Evolutionary conservation across 2,329 filamentous ascomycete genomes (phyloP).

Genomic region (Alternaria rosae): DNA sequence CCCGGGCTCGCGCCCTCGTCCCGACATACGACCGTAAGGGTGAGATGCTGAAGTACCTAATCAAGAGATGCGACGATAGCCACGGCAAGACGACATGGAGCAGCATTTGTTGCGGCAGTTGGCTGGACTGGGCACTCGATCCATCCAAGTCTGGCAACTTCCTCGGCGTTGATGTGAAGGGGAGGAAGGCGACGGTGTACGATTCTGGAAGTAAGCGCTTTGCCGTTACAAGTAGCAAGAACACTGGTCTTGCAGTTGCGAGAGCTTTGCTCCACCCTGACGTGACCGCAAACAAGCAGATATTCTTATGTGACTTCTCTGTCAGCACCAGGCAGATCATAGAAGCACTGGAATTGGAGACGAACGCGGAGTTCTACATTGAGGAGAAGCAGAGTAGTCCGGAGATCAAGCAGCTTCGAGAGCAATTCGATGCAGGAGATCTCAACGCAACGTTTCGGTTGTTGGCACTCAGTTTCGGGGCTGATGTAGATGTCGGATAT

Average conservation of each 20-base stretch:
- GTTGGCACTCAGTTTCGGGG: constrained; percentile 27
- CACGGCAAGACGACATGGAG: constrained; percentile 27
- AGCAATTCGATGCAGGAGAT: constrained; percentile 28
- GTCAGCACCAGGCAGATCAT: constrained; percentile 22
- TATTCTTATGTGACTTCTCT: constrained; percentile 34
- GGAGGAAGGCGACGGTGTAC: constrained; percentile 23
- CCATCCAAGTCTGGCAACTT: constrained; percentile 28
- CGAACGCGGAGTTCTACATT: constrained; percentile 20
- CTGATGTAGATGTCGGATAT: constrained; percentile 31
- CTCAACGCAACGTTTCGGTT: constrained; percentile 24
- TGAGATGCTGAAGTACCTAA: constrained; percentile 46
- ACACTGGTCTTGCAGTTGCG: constrained; percentile 30
- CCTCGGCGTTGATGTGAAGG: constrained; percentile 30
- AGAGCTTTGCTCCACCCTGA: constrained; percentile 11
- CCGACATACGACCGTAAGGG: constrained; percentile 51
- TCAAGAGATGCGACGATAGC: constrained; percentile 26
- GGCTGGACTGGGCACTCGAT: constrained; percentile 35
- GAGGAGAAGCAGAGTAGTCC: constrained; percentile 14
- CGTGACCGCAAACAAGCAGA: constrained; percentile 27
- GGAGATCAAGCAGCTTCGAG: constrained; percentile 13
- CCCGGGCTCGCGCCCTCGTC: constrained; percentile 32
- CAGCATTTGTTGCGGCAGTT: constrained; percentile 29
- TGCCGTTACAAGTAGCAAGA: constrained; percentile 24
- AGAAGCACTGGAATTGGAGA: constrained; percentile 19
- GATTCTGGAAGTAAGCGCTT: constrained; percentile 28